These are phyloP conservation scores for Mortierella claussenii DNA, from an alignment of 192 early-diverging fungal species.

Conservation along the genomic window DNA sequence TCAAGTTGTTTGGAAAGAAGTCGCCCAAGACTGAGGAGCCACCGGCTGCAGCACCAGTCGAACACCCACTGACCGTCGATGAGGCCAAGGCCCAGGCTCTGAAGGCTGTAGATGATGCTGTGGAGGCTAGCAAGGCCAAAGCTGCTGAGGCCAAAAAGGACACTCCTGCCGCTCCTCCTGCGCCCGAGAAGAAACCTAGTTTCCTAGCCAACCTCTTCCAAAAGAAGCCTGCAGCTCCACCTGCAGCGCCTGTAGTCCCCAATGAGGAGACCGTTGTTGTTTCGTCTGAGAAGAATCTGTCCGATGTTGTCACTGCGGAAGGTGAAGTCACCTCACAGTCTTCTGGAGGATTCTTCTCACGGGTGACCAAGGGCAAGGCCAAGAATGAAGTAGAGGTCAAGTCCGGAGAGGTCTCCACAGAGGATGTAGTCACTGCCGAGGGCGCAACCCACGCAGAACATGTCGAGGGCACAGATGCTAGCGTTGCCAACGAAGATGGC, in stretches of 20 bases:
- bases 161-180: conserved; percentile 22
- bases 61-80: conserved; percentile 35
- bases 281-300: conserved; percentile 42
- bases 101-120: conserved; percentile 51
- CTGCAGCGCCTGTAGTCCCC: conserved; percentile 20
- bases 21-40: conserved; percentile 32
- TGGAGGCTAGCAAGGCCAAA: conserved; percentile 46
- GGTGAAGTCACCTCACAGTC: conserved; percentile 45
- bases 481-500: conserved; percentile 23
- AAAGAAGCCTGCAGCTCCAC: conserved; percentile 43
- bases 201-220: conserved; percentile 40
- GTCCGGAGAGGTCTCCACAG: conserved; percentile 34
- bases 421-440: conserved; percentile 46
- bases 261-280: conserved; percentile 47
- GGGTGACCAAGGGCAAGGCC: conserved; percentile 47
- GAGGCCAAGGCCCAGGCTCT: conserved; percentile 45
- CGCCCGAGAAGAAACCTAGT: conserved; percentile 45
- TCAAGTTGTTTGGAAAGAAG: conserved; percentile 52
- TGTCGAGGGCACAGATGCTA: conserved; percentile 48
- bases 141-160: conserved; percentile 40
- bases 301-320: conserved; percentile 42
- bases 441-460: conserved; percentile 32
- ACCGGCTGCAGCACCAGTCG: conserved; percentile 7
- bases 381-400: conserved; percentile 54
- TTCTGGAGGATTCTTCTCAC: conserved; percentile 45